Conservation (phyloP, 2,329 filamentous ascomycete genomes). For the Endocalyx cinctus region DNA sequence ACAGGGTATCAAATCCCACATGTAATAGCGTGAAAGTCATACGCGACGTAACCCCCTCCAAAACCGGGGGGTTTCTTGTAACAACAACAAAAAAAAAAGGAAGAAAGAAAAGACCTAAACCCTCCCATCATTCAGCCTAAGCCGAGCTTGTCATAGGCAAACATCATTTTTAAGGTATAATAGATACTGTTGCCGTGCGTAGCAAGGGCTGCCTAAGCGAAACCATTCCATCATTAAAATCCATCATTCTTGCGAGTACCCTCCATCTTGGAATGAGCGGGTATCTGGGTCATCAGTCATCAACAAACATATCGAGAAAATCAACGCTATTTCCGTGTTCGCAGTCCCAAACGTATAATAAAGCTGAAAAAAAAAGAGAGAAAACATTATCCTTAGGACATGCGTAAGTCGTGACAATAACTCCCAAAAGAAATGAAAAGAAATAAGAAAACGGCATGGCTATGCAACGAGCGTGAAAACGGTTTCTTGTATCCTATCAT, state of each 20-base stretch:
- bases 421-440: conserved; percentile 5
- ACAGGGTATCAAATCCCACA: too few species aligned
- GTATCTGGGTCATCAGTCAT: conserved; percentile 28
- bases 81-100: too few species aligned
- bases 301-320: conserved; percentile 21
- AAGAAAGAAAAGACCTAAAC: too few species aligned
- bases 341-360: conserved; percentile 9
- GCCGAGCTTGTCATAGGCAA: too few species aligned
- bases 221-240: conserved; percentile 18
- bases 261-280: conserved; percentile 30
- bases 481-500: conserved; percentile 11
- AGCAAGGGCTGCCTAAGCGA: too few species aligned
- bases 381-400: conserved; percentile 6
- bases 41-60: too few species aligned
- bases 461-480: conserved; percentile 28
- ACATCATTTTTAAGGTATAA: too few species aligned
- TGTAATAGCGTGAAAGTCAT: too few species aligned
- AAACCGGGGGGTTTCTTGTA: too few species aligned
- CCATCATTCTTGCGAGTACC: conserved; percentile 26
- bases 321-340: conserved; percentile 13
- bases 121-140: too few species aligned
- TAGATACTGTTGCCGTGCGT: too few species aligned
- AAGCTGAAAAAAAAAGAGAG: conserved; percentile 7
- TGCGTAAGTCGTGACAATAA: too few species aligned
- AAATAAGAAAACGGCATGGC: conserved; percentile 9